Evolutionary conservation across 257 asterid genomes (phyloP), one percentile per base, ranked within the genome.

Genomic region (Plantago major): DNA sequence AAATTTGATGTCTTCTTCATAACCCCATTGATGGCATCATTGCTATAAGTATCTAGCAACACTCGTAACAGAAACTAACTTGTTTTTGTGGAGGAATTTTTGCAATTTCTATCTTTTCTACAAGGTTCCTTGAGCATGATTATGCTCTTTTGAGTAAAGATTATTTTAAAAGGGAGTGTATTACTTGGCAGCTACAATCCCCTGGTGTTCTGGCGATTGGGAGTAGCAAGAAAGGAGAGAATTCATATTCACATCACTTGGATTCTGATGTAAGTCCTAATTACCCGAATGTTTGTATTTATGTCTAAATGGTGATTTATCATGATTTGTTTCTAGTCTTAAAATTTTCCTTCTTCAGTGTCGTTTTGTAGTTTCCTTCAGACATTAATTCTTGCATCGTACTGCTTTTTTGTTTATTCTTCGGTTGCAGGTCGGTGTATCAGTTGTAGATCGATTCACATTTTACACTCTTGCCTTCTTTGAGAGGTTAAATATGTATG

Each of bases 181-280:
- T 63, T 72, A 26, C 70, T n/a, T 60, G 67, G 67, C 82, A 93
- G 99, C 99, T 93, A 74, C 91, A 82, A 72, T 93, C 99, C 30
- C 95, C 97, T 56, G 97, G 96, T 70, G 95, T 93, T 73, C 75
- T 93, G 90, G 84, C 99, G 37, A 79, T 89, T 77, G 99, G 99
- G 76, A 93, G 99, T 79, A 89, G 97, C 87, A 83, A 69, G 82
- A 93, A 93, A 78, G 96, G 95, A 67, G 97, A 93, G 76, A 93
- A 93, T 73, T 93, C 99, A 12, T 93, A 93, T 71, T 93, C 95
- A 2, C 97, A 93, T 72, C 96, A 89, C 84, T 70, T 89, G 77
- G 97, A 89, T 74, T 77, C 94, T 62, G 94, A 89, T 78, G 99
- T 93, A 81, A 83, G 96, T 76, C 2, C 14, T 22, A 50, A 19